Conservation (phyloP, 2,329 filamentous ascomycete genomes). For the Colletotrichum eleusines region DNA sequence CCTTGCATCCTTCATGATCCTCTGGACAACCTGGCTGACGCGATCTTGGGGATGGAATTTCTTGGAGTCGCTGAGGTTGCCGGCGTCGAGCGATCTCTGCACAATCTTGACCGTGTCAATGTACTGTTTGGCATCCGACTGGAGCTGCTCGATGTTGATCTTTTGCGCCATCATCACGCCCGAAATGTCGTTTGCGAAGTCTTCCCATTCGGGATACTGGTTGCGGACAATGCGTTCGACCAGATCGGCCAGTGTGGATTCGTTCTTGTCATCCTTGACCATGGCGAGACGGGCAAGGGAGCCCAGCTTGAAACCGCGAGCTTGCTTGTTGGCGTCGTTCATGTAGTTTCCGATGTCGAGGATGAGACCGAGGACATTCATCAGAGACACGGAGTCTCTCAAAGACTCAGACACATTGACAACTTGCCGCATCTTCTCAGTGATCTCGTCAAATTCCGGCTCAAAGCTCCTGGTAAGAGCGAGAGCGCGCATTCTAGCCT, state of each 20-base stretch:
- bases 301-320: conserved; percentile 96
- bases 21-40: conserved; percentile 89
- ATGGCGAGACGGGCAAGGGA: conserved; percentile 93
- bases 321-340: conserved; percentile 99
- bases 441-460: conserved; percentile 91
- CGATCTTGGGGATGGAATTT: conserved; percentile 98
- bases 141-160: conserved; percentile 93
- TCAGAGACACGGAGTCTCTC: conserved; percentile 89
- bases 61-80: conserved; percentile 95
- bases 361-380: conserved; percentile 96
- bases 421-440: conserved; percentile 86
- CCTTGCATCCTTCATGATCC: conserved; percentile 95
- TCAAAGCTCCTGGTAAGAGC: conserved; percentile 87
- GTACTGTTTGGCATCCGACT: conserved; percentile 88
- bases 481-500: conserved; percentile 93
- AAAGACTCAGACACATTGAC: conserved; percentile 89
- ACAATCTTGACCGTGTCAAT: conserved; percentile 96
- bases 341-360: conserved; percentile 99
- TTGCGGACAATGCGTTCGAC: conserved; percentile 96
- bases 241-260: conserved; percentile 93
- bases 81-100: conserved; percentile 90
- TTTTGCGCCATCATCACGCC: conserved; percentile 86
- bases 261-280: conserved; percentile 99
- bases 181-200: conserved; percentile 85
- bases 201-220: conserved; percentile 96